Percentiles rank a stretch among this genome's conserved stretches.
These are phyloP conservation scores for Candida corydali DNA, from an alignment of 805 yeast species.

Conservation along the genomic window DNA sequence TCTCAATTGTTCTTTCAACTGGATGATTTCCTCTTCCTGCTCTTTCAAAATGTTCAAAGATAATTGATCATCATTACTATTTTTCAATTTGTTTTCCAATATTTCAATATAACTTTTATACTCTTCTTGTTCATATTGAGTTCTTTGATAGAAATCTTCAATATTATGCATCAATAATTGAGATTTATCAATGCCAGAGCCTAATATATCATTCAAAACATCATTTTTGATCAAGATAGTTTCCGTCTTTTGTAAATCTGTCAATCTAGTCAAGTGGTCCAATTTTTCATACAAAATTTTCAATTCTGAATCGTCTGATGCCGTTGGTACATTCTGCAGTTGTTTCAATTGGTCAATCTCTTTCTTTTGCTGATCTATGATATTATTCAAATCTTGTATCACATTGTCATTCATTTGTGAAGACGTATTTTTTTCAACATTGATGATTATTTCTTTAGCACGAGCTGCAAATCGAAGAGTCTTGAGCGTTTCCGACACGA, in stretches of 20 bases:
- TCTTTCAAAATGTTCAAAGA: conserved; percentile 43
- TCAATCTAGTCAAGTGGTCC: conserved; percentile 63
- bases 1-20: conserved; percentile 54
- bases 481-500: conserved; percentile 75
- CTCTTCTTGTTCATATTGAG: conserved; percentile 53
- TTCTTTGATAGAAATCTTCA: conserved; percentile 46
- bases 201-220: conserved; percentile 54
- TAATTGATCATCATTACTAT: conserved; percentile 16
- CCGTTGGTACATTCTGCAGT: background rate
- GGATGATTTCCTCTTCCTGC: conserved; percentile 65
- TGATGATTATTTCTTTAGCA: conserved; percentile 79
- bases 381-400: conserved; percentile 52
- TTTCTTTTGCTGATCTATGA: conserved; percentile 56
- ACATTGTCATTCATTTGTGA: conserved; percentile 32
- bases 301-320: conserved; percentile 46
- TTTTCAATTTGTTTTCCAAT: conserved; percentile 51
- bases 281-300: conserved; percentile 59
- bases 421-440: conserved; percentile 52
- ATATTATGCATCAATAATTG: conserved; percentile 43
- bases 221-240: conserved; percentile 56
- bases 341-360: conserved; percentile 43
- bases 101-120: conserved; percentile 55
- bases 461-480: conserved; percentile 90
- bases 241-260: conserved; percentile 56
- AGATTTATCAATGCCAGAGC: conserved; percentile 35